Conservation (phyloP, 495 filamentous ascomycete genomes). For the Platismatia glauca region DNA sequence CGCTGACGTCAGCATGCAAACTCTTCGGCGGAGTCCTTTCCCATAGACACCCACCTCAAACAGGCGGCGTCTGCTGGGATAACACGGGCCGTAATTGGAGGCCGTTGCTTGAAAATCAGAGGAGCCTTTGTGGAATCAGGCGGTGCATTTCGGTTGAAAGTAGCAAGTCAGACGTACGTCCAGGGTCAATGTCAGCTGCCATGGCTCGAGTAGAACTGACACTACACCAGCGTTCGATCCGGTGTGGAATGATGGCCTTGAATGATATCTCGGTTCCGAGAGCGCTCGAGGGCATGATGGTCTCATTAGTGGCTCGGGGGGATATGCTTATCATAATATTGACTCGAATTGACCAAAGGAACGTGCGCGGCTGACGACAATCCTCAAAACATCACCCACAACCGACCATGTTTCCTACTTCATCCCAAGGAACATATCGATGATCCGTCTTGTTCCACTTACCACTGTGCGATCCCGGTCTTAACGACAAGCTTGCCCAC, state of each 20-base stretch:
- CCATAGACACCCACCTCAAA: too few relatives aligned
- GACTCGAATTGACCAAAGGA: not conserved
- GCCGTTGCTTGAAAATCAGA: too few relatives aligned
- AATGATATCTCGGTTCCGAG: not conserved
- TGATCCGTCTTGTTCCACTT: not conserved
- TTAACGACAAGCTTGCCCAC: slow-evolving; percentile 32
- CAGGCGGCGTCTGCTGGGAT: too few relatives aligned
- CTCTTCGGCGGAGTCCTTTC: too few relatives aligned
- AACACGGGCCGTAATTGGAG: too few relatives aligned
- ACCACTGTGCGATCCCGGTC: slow-evolving; percentile 17
- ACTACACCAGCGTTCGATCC: slow-evolving; percentile 11
- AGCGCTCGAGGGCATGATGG: not conserved
- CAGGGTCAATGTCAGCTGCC: slow-evolving; percentile 16
- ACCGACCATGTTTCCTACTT: too few relatives aligned
- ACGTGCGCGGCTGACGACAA: not conserved
- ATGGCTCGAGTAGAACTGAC: slow-evolving; percentile 22
- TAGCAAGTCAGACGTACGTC: too few relatives aligned
- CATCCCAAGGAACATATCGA: too few relatives aligned
- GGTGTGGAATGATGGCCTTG: not conserved
- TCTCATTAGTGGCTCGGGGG: not conserved
- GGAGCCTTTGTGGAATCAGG: too few relatives aligned
- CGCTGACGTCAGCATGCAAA: too few relatives aligned
- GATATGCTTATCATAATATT: not conserved
- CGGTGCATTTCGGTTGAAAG: too few relatives aligned
- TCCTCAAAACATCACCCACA: not conserved